Conservation (phyloP, 2,329 filamentous ascomycete genomes). For the Talaromyces sp. region DNA sequence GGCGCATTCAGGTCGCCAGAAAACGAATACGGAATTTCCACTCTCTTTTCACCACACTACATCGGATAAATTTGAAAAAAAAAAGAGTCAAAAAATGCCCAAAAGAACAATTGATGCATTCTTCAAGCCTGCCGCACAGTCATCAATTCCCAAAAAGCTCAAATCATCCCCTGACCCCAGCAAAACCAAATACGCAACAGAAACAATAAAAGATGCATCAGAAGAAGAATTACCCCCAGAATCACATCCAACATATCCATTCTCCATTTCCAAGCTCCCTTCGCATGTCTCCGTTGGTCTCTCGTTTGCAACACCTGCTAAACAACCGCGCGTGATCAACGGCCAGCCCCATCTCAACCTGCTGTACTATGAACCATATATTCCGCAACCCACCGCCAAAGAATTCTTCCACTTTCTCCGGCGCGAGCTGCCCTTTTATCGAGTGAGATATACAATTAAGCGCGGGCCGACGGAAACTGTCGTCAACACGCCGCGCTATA, state of each 20-base stretch:
- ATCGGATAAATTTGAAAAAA: background rate
- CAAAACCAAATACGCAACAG: background rate
- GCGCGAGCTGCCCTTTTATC: slow-evolving; percentile 68
- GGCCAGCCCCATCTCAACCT: slow-evolving; percentile 68
- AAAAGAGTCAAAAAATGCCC: slow-evolving; percentile 22
- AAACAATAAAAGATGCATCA: background rate
- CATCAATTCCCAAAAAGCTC: slow-evolving; percentile 31
- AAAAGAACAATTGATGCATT: slow-evolving; percentile 67
- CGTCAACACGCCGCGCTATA: slow-evolving; percentile 60
- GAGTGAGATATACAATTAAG: slow-evolving; percentile 68
- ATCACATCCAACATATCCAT: slow-evolving; percentile 50
- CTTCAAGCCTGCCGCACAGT: slow-evolving; percentile 49
- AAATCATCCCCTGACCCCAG: slow-evolving; percentile 23
- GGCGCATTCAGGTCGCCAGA: background rate
- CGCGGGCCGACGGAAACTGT: slow-evolving; percentile 59
- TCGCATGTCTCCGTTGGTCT: slow-evolving; percentile 26
- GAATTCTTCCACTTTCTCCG: slow-evolving; percentile 68
- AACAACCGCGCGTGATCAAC: slow-evolving; percentile 54
- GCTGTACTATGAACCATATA: slow-evolving; percentile 70
- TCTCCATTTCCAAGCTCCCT: slow-evolving; percentile 48
- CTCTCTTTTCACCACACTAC: background rate
- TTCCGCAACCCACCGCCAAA: slow-evolving; percentile 53
- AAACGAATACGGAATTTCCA: background rate
- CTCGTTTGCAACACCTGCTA: slow-evolving; percentile 41
- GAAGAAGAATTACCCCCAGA: slow-evolving; percentile 21